Evolutionary conservation across 148 eudicot species (phyloP).

Genomic region (Vaccinium macrocarpon): DNA sequence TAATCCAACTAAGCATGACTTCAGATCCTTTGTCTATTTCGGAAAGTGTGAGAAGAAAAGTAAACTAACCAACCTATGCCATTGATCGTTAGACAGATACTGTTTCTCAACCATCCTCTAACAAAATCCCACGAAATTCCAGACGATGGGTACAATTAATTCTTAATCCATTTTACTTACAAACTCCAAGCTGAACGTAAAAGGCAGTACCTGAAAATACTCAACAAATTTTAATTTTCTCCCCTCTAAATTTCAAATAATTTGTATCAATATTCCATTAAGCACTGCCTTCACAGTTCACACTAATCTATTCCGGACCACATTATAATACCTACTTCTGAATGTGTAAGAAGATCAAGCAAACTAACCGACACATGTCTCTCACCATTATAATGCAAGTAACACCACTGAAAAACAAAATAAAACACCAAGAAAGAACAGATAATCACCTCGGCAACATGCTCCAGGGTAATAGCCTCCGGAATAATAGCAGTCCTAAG

Average conservation of each 20-base stretch:
- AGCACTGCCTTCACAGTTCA: not conserved
- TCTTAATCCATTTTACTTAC: not conserved
- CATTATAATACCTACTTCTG: not conserved
- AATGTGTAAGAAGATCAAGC: not conserved
- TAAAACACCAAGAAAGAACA: not conserved
- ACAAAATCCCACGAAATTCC: not conserved
- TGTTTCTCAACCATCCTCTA: not conserved
- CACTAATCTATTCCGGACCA: not conserved
- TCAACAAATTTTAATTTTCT: not conserved
- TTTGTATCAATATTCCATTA: not conserved
- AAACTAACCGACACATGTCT: not conserved
- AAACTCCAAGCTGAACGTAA: not conserved
- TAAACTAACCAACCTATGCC: too few relatives aligned
- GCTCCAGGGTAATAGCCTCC: constrained; percentile 81
- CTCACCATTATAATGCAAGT: not conserved
- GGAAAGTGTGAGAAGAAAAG: too few relatives aligned
- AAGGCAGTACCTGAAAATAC: not conserved
- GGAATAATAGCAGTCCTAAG: constrained; percentile 77
- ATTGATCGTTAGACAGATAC: too few relatives aligned
- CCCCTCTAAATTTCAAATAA: not conserved
- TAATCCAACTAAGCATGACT: not conserved
- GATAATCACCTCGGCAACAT: constrained; percentile 69
- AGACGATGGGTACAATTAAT: not conserved
- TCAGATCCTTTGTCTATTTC: not conserved
- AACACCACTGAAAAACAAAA: not conserved